A percentile compares a stretch with the other conserved stretches of the same genome.
Conservation (phyloP, 192 early-diverging fungal species). For the Coemansia sp. region DNA sequence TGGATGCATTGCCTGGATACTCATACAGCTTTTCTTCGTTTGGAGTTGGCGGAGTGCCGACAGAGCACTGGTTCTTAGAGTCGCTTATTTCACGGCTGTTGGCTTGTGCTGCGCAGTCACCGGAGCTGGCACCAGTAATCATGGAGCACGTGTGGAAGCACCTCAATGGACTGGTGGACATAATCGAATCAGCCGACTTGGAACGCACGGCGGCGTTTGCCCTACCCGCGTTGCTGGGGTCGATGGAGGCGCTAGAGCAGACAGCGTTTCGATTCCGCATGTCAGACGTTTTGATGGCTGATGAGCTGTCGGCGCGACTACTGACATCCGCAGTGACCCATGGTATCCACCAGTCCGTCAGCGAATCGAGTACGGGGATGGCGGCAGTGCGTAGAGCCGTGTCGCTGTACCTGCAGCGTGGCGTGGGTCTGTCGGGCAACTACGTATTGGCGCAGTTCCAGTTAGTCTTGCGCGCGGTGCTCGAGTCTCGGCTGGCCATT, state of each 20-base stretch:
- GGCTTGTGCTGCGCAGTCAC: conserved; percentile 21
- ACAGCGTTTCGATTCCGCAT: conserved; percentile 32
- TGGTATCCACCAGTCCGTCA: conserved; percentile 22
- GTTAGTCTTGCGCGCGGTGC: conserved; percentile 41
- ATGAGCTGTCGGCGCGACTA: conserved; percentile 26
- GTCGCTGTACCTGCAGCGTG: conserved; percentile 28
- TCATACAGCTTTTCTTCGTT: conserved; percentile 23
- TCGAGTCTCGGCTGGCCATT: conserved; percentile 43
- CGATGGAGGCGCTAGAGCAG: conserved; percentile 38
- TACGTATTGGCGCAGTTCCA: conserved; percentile 38
- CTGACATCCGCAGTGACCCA: conserved; percentile 15
- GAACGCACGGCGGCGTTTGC: conserved; percentile 28
- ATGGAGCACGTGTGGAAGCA: conserved; percentile 39
- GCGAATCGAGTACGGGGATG: conserved; percentile 9
- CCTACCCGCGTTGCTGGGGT: conserved; percentile 34
- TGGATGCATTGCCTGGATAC: conserved; percentile 39
- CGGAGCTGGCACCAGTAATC: conserved; percentile 21
- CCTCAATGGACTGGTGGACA: conserved; percentile 24
- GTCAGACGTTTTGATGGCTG: conserved; percentile 26
- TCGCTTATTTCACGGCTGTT: conserved; percentile 39
- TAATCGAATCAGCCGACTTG: conserved; percentile 11
- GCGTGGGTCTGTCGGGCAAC: conserved; percentile 31
- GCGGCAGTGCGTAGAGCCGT: conserved; percentile 25
- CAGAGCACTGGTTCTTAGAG: conserved; percentile 41
- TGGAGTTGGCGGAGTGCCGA: conserved; percentile 18